Evolutionary conservation across 768 basidiomycete species (phyloP).

Genomic region (Collybiopsis luxurians): DNA sequence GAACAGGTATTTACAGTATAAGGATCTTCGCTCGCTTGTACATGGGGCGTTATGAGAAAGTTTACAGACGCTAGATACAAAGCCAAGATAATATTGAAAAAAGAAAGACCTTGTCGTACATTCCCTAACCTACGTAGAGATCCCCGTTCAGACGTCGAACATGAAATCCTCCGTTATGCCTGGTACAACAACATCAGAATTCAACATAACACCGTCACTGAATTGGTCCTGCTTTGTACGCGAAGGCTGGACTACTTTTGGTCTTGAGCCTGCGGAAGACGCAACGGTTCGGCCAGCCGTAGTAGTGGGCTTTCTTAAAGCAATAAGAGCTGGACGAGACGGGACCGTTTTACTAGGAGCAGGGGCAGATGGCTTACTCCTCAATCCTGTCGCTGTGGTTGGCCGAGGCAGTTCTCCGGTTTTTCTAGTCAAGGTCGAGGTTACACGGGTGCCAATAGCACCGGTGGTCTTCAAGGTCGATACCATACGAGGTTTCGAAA

Average conservation of each 20-base stretch:
- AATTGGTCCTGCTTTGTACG: background rate
- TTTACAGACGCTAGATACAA: too few species aligned
- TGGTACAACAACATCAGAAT: background rate
- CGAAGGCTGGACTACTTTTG: background rate
- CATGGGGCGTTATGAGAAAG: too few species aligned
- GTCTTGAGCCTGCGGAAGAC: background rate
- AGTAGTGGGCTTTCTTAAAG: background rate
- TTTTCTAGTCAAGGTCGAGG: background rate
- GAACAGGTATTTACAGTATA: too few species aligned
- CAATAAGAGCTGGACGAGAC: background rate
- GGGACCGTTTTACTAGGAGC: background rate
- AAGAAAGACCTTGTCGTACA: too few species aligned
- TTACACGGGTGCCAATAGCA: background rate
- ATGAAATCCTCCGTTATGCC: background rate
- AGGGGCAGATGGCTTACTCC: background rate
- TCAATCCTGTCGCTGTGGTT: background rate
- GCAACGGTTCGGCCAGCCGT: background rate
- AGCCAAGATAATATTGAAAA: too few species aligned
- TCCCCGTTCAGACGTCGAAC: slow-evolving; percentile 8
- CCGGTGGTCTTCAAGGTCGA: background rate
- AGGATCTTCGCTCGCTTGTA: too few species aligned
- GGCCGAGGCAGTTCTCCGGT: background rate
- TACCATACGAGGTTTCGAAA: background rate
- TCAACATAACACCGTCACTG: background rate
- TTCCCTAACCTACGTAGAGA: too few species aligned